These are phyloP conservation scores for Adansonia gregorii DNA, from an alignment of 441 rosid species.

Conservation along the genomic window DNA sequence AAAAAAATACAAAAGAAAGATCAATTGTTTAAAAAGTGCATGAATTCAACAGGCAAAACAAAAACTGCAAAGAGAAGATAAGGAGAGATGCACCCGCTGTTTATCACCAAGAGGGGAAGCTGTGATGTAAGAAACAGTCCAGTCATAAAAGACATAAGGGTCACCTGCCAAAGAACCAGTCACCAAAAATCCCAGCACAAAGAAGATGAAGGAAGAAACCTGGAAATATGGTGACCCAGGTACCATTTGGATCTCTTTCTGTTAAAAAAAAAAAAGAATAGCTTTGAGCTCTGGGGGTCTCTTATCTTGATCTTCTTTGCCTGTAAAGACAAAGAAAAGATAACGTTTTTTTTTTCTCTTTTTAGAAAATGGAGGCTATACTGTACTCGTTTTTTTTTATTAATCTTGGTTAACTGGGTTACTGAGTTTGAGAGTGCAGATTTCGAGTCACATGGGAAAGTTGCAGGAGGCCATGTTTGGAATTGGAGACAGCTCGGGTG, in stretches of 20 bases:
- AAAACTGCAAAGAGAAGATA: neutral
- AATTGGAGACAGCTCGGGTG: slow-evolving; percentile 12
- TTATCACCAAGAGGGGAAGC: slow-evolving; percentile 72
- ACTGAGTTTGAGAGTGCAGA: slow-evolving; percentile 6
- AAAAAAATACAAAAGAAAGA: neutral
- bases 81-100: slow-evolving; percentile 58
- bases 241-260: slow-evolving; percentile 48
- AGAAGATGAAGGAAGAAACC: slow-evolving; percentile 28
- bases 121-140: slow-evolving; percentile 83
- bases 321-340: slow-evolving; percentile 3
- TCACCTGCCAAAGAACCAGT: slow-evolving; percentile 53
- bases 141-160: slow-evolving; percentile 78
- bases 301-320: slow-evolving; percentile 24
- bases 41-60: neutral
- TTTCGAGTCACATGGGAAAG: slow-evolving; percentile 30
- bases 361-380: neutral
- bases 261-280: neutral
- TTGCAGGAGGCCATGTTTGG: slow-evolving; percentile 8
- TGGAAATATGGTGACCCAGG: slow-evolving; percentile 25
- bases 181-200: slow-evolving; percentile 32
- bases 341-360: neutral
- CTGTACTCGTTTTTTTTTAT: no score
- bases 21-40: neutral
- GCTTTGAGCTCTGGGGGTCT: neutral
- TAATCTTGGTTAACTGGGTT: neutral